A percentile compares a stretch with the other conserved stretches of the same genome.
These are phyloP conservation scores for Fusarium avenaceum DNA, from an alignment of 2,329 filamentous ascomycete genomes.

Conservation along the genomic window DNA sequence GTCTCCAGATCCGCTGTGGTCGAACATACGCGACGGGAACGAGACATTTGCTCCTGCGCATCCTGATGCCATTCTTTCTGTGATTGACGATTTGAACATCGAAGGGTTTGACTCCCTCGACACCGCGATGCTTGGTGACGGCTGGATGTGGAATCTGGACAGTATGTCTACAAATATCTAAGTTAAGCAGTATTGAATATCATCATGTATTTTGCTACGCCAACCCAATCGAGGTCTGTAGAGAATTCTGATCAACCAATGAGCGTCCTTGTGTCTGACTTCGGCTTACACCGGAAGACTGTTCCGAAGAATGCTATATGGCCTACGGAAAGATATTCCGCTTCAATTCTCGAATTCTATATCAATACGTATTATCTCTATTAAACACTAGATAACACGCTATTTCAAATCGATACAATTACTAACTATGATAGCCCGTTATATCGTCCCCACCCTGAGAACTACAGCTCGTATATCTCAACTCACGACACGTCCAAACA, in stretches of 20 bases:
- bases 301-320: conserved; percentile 15
- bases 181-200: neutral
- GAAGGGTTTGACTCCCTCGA: conserved; percentile 17
- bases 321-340: conserved; percentile 18
- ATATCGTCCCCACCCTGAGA: neutral
- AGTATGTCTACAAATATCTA: neutral
- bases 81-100: conserved; percentile 35
- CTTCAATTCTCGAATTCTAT: neutral
- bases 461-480: neutral
- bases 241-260: neutral
- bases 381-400: neutral
- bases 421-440: neutral
- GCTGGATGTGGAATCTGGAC: conserved; percentile 38
- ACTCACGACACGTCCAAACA: neutral
- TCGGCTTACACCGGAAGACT: conserved; percentile 11
- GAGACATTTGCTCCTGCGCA: neutral
- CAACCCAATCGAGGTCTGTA: neutral
- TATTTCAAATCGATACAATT: conserved; percentile 1
- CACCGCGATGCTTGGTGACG: conserved; percentile 25
- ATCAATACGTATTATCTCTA: neutral
- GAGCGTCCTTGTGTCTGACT: neutral
- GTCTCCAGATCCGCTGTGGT: conserved; percentile 40
- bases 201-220: no score
- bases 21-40: conserved; percentile 14
- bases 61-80: conserved; percentile 33